phyloP scores from a whole-genome alignment of 139 green algal species.

The Haematococcus sp. region DNA sequence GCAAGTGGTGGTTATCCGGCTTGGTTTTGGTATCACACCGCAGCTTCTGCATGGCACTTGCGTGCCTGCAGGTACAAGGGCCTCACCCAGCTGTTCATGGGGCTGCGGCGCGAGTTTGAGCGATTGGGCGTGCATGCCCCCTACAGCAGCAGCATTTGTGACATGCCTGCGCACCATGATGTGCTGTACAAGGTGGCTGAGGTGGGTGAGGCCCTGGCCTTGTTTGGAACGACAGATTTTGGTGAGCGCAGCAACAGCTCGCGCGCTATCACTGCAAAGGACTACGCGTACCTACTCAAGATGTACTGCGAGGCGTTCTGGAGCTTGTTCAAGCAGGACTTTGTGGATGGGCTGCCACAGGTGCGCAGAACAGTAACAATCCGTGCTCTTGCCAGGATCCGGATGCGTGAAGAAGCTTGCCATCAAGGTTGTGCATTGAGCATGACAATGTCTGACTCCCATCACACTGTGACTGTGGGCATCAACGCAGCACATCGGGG shows the following conservation, averaged over 20 bases:
- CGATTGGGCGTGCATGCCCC: not conserved
- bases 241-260: slow-evolving; percentile 24
- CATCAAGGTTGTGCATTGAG: not conserved
- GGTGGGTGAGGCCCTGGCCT: slow-evolving; percentile 30
- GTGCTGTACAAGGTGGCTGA: slow-evolving; percentile 11
- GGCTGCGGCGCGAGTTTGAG: not conserved
- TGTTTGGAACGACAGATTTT: slow-evolving; percentile 34
- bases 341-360: slow-evolving; percentile 25
- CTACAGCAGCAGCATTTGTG: not conserved
- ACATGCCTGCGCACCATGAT: not conserved
- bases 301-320: slow-evolving; percentile 21
- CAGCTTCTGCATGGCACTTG: no score
- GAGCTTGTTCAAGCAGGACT: slow-evolving; percentile 25
- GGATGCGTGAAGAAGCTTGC: not conserved
- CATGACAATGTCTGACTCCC: no score
- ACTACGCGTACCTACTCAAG: slow-evolving; percentile 36
- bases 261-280: slow-evolving; percentile 38
- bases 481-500: slow-evolving; percentile 18
- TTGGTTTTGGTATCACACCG: no score
- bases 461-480: no score
- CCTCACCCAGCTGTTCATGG: not conserved
- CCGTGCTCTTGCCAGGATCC: not conserved
- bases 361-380: not conserved
- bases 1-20: not conserved
- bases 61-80: slow-evolving; percentile 11